phyloP scores from a whole-genome alignment of 345 rosid species.

The Acer campestre region DNA sequence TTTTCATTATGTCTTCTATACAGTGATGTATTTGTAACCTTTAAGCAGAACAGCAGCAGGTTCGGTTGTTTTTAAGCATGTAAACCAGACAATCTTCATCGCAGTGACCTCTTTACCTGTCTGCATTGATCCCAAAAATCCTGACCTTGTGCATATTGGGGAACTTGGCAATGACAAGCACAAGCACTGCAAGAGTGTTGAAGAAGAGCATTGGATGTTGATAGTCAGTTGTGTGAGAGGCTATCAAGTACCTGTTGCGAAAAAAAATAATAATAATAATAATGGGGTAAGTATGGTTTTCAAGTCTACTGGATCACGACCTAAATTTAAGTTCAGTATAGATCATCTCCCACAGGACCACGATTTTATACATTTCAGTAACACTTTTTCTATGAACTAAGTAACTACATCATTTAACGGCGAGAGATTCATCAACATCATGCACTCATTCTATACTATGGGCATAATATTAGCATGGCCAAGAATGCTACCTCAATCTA shows the following conservation, averaged over 20 bases:
- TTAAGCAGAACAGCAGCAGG: constrained; percentile 26
- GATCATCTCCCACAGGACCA: not conserved
- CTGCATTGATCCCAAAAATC: constrained; percentile 95
- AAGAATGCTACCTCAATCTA: not conserved
- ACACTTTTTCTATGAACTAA: not conserved
- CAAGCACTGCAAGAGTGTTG: constrained; percentile 82
- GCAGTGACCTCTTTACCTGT: constrained; percentile 41
- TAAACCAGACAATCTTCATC: constrained; percentile 12
- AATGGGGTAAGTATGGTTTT: not conserved
- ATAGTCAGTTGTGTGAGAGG: constrained; percentile 95
- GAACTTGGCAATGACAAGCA: constrained; percentile 95
- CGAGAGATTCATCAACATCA: not conserved
- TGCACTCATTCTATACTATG: not conserved
- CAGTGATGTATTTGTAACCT: constrained; percentile 26
- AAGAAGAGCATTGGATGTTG: constrained; percentile 89
- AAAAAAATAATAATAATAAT: not conserved
- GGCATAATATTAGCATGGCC: not conserved
- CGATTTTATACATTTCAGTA: not conserved
- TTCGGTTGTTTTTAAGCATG: constrained; percentile 18
- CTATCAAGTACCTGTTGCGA: constrained; percentile 80
- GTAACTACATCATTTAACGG: not conserved
- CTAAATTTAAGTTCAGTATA: not conserved
- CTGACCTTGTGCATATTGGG: constrained; percentile 99
- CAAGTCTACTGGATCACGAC: not conserved
- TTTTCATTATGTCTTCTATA: constrained; percentile 34